phyloP scores from a whole-genome alignment of 1,284 basidiomycete genomes.

The Xerocomus nothofagi region DNA sequence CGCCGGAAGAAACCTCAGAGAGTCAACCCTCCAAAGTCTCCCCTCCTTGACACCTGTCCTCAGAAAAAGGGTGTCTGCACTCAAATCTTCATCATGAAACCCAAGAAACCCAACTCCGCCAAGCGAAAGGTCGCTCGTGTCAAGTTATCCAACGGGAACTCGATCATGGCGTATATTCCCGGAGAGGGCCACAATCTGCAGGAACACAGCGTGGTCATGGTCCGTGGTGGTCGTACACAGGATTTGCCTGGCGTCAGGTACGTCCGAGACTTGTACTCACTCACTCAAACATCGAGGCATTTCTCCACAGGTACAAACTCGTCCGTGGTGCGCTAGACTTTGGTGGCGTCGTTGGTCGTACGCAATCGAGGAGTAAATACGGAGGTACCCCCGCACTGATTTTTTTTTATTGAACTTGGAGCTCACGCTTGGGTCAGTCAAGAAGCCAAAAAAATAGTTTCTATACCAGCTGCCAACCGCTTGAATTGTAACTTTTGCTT shows the following conservation, averaged over 20 bases:
- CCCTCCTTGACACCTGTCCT: conserved; percentile 74
- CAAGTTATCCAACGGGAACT: conserved; percentile 89
- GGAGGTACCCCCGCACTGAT: conserved; percentile 68
- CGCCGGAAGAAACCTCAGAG: conserved; percentile 55
- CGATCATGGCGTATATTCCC: conserved; percentile 91
- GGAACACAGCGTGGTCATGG: conserved; percentile 94
- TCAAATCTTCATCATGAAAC: conserved; percentile 82
- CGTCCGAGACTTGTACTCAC: conserved; percentile 31
- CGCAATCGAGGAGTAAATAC: conserved; percentile 87
- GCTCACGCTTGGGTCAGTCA: conserved; percentile 52
- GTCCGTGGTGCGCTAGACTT: conserved; percentile 94
- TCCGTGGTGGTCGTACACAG: conserved; percentile 93
- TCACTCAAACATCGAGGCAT: conserved; percentile 3
- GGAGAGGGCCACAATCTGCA: conserved; percentile 99
- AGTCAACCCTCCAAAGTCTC: conserved; percentile 60
- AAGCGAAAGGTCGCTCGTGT: conserved; percentile 97
- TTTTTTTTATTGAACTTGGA: conserved; percentile 3
- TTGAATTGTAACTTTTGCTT: conserved; percentile 3
- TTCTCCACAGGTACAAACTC: conserved; percentile 81
- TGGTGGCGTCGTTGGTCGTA: conserved; percentile 85
- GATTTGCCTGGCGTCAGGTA: conserved; percentile 97
- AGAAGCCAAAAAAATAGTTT: conserved; percentile 78
- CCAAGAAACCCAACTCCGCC: conserved; percentile 99
- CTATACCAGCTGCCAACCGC: neutral
- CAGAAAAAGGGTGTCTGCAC: conserved; percentile 91